Conservation (phyloP, 139 green algal species). For the Chlamydomonas schloesseri region DNA sequence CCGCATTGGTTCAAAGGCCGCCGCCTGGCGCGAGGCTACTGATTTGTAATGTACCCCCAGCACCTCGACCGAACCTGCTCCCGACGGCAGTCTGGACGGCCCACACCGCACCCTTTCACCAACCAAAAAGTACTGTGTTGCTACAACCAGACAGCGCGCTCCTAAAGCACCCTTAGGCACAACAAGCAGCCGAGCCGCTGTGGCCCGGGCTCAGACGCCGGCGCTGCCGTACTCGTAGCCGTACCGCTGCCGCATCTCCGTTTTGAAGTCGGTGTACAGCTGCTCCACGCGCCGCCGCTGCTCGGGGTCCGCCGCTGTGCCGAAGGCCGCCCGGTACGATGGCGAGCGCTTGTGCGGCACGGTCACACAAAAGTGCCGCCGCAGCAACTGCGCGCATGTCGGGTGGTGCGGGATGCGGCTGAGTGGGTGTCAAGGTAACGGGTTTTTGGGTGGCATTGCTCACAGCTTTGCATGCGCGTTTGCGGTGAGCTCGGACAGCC, state of each 20-base stretch:
- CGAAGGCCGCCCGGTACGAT: constrained; percentile 33
- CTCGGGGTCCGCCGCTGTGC: constrained; percentile 22
- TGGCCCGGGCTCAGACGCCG: too few species aligned
- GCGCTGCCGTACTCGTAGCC: constrained; percentile 27
- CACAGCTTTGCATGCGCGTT: neutral
- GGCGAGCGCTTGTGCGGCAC: constrained; percentile 26
- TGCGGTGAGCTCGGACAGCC: too few species aligned
- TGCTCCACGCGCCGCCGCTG: constrained; percentile 24
- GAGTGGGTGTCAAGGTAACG: neutral
- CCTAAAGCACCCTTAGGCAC: too few species aligned
- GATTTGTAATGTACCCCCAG: too few species aligned
- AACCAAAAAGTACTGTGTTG: too few species aligned
- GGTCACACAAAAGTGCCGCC: constrained; percentile 19
- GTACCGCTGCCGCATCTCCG: constrained; percentile 15
- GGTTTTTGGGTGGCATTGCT: neutral
- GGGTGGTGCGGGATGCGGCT: neutral
- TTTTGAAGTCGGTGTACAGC: constrained; percentile 38
- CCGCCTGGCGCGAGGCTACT: too few species aligned
- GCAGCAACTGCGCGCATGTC: constrained; percentile 3
- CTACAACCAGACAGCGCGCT: too few species aligned
- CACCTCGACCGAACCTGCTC: too few species aligned
- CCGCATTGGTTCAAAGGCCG: too few species aligned
- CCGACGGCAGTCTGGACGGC: too few species aligned
- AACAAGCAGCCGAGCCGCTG: too few species aligned
- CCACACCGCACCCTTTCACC: too few species aligned